Base-by-base conservation (phyloP, 768 basidiomycete species). In the Tubosaeta sp. region DNA sequence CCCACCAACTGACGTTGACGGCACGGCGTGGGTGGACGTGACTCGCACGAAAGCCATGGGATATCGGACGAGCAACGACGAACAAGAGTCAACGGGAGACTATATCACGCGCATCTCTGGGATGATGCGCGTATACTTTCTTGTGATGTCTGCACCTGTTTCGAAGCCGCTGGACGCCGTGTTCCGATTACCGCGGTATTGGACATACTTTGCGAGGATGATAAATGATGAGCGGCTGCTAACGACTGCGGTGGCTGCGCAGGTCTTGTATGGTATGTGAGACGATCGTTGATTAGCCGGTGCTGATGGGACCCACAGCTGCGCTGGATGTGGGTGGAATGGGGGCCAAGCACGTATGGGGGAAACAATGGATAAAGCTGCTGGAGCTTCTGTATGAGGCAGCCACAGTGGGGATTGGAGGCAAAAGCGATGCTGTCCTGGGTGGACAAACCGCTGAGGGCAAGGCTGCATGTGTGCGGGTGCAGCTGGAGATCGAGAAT, bases 121-220 rank as follows among this genome's bases (percentile, higher is more conserved):
- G 9, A 78, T 91, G 29, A 80, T 94, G 79, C 80, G 94, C 27
- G 82, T 97, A 21, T 97, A 95, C 71, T 90, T 91, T 64, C 75
- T 82, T 18, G 79, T 94, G 42, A 64, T 93, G 55, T 49, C 56
- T 14, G 58, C 68, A 4, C 70, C 70, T 6, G 68, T 71, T 2
- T 77, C 13, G 55, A 86, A 51, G 68, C 81, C 48, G 12, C 46
- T 57, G 1, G 56, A 61, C 39, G 62, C 61, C 22, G 71, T 79
- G 69, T 88, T 84, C 64, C 81, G 81, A 59, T 61, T 80, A 27
- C 77, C 85, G 2, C 73, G 83, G 47, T 80, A 76, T 55, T 93
- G 90, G 90, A 72, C 73, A 9, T 90, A 85, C 76, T 77, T 90
- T 58, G 75, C 83, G 42, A 74, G 89, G 55, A 73, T 90, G 59